Base-by-base conservation (phyloP, 2,329 filamentous ascomycete genomes). In the Fusarium torreyae region DNA sequence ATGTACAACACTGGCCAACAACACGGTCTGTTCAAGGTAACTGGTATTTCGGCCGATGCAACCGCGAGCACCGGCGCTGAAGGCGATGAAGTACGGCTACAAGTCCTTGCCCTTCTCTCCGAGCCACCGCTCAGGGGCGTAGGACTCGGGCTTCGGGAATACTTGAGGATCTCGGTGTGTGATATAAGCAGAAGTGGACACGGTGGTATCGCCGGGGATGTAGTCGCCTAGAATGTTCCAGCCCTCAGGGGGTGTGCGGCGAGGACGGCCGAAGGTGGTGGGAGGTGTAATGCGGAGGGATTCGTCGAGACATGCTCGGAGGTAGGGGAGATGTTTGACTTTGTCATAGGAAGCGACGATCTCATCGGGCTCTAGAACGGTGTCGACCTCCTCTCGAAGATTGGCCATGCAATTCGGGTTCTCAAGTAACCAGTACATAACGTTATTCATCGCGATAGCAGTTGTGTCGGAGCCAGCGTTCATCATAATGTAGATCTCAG, bases 401-500 rank as follows among this genome's bases (percentile, higher is more conserved):
- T 79, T 82, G 1, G 56, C 64, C 24, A 86, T 69, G 22, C 68
- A 72, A 4, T 67, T 40, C 0, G 85, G 84, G 67, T 85, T 77
- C 64, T 82, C 81, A 45, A 88, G 76, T 3, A 89, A 79, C 66
- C 83, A 81, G 71, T 83, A 86, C 73, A 88, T 79, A 39, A 84
- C 83, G 64, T 88, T 86, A 14, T 81, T 80, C 72, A 89, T 82
- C 10, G 86, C 79, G 72, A 79, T 79, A 14, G 76, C 75, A 2
- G 85, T 87, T 0, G 85, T 88, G 20, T 82, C 84, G 4, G 78
- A 81, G 7, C 86, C 86, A 2, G 86, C 86, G 65, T 80, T 82
- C 68, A 82, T 82, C 81, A 88, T 88, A 72, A 84, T 86, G 44
- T 75, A 80, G 24, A 87, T 78, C 69, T 89, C 87, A 14, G 87